Conservation (phyloP, 2,329 filamentous ascomycete genomes). For the Elsinoe australis region DNA sequence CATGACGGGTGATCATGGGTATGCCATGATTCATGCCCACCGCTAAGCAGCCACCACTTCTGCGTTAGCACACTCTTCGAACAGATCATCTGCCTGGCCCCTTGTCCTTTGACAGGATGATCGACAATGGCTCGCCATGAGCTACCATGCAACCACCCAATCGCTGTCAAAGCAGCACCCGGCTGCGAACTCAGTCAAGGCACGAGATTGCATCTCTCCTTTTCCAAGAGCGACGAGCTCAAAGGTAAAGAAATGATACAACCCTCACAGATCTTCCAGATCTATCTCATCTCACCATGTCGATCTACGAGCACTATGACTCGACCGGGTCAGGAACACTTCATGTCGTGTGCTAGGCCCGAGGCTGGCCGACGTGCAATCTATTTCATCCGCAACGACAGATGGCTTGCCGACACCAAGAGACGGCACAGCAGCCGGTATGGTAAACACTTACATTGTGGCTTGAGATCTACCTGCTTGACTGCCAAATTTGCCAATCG, state of each 20-base stretch:
- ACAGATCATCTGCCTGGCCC: background rate
- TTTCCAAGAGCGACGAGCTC: background rate
- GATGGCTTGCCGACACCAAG: constrained; percentile 2
- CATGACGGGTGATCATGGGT: constrained; percentile 10
- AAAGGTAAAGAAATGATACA: too few species aligned
- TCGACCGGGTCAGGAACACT: too few species aligned
- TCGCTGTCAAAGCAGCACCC: background rate
- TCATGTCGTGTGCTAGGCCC: too few species aligned
- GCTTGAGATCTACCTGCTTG: too few species aligned
- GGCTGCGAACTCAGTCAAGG: background rate
- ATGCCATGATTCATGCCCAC: constrained; percentile 4
- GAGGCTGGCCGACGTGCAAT: background rate
- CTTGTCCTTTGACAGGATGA: constrained; percentile 5
- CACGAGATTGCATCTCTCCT: background rate
- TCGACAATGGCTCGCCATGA: constrained; percentile 4
- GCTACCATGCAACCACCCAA: background rate
- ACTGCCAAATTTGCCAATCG: too few species aligned
- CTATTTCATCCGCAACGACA: constrained; percentile 9
- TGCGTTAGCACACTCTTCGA: background rate
- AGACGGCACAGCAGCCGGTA: background rate
- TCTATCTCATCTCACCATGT: background rate
- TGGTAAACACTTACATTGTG: too few species aligned
- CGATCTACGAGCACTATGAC: background rate
- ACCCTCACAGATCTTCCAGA: too few species aligned
- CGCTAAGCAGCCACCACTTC: background rate